phyloP scores from a whole-genome alignment of 2,329 filamentous ascomycete genomes.

The Elsinoe ampelina region DNA sequence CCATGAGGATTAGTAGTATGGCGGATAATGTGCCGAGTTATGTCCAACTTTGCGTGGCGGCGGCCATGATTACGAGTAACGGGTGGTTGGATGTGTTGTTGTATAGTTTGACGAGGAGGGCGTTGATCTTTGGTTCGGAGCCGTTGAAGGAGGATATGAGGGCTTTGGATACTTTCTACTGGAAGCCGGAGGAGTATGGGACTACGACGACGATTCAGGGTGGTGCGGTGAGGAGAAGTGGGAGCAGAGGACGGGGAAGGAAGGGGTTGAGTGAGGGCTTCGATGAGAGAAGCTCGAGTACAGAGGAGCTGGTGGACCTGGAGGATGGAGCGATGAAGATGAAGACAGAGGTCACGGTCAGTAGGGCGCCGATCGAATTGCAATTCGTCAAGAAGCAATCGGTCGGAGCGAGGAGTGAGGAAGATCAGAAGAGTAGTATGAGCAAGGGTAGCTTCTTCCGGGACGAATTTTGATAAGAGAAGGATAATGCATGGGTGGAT shows the following conservation, averaged over 20 bases:
- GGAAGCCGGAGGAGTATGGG: constrained; percentile 20
- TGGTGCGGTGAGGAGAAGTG: neutral
- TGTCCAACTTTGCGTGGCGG: constrained; percentile 40
- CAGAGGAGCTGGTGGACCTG: constrained; percentile 11
- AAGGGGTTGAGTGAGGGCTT: neutral
- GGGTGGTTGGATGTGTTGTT: constrained; percentile 49
- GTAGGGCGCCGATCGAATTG: constrained; percentile 10
- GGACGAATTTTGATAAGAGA: neutral
- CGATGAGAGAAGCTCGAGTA: constrained; percentile 8
- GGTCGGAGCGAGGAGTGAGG: neutral
- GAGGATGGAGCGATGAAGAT: constrained; percentile 10
- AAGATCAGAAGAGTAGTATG: constrained; percentile 14
- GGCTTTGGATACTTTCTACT: constrained; percentile 21
- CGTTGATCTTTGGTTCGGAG: constrained; percentile 44
- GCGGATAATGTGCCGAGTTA: constrained; percentile 34
- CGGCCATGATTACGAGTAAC: constrained; percentile 48
- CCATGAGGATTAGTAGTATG: constrained; percentile 54
- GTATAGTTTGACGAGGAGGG: constrained; percentile 46
- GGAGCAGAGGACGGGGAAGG: neutral
- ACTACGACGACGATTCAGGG: constrained; percentile 21
- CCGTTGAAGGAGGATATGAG: constrained; percentile 25
- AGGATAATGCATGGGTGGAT: neutral
- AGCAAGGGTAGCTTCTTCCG: constrained; percentile 10
- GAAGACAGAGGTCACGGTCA: constrained; percentile 11
- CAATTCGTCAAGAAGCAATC: constrained; percentile 9